These are phyloP conservation scores for Pestalotiopsis sp. DNA, from an alignment of 2,329 filamentous ascomycete genomes.

Conservation along the genomic window DNA sequence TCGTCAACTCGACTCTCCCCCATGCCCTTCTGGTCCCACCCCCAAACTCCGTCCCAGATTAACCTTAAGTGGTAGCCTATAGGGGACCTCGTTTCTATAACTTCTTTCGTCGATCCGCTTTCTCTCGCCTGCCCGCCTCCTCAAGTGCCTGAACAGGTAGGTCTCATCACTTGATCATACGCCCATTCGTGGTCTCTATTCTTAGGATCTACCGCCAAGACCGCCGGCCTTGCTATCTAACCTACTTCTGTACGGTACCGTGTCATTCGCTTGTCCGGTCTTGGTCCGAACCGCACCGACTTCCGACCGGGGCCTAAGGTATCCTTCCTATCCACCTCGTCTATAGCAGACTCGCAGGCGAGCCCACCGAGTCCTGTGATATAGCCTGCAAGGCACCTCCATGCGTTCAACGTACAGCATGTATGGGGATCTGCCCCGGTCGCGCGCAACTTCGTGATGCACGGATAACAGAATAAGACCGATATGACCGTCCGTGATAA, in stretches of 20 bases:
- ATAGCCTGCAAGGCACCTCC: neutral
- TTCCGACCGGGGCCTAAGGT: neutral
- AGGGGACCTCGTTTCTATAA: neutral
- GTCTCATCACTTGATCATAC: constrained; percentile 1
- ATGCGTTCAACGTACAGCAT: too few relatives aligned
- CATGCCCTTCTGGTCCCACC: neutral
- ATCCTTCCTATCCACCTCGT: neutral
- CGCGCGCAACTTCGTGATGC: neutral
- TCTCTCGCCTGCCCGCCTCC: neutral
- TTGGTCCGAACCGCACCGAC: neutral
- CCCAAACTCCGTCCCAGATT: neutral
- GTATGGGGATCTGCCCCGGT: neutral
- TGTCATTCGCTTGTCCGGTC: constrained; percentile 1
- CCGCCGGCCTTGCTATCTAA: neutral
- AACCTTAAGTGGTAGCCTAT: neutral
- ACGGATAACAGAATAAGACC: neutral
- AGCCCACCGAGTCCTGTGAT: neutral
- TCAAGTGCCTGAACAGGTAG: constrained; percentile 4
- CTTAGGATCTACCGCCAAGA: neutral
- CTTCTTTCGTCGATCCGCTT: neutral
- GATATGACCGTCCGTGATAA: neutral
- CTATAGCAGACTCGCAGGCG: neutral
- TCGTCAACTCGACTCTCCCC: neutral
- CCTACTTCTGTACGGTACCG: neutral
- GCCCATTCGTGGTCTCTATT: constrained; percentile 2